phyloP scores from a whole-genome alignment of 2,329 filamentous ascomycete genomes.

The Diaporthe caulivora region DNA sequence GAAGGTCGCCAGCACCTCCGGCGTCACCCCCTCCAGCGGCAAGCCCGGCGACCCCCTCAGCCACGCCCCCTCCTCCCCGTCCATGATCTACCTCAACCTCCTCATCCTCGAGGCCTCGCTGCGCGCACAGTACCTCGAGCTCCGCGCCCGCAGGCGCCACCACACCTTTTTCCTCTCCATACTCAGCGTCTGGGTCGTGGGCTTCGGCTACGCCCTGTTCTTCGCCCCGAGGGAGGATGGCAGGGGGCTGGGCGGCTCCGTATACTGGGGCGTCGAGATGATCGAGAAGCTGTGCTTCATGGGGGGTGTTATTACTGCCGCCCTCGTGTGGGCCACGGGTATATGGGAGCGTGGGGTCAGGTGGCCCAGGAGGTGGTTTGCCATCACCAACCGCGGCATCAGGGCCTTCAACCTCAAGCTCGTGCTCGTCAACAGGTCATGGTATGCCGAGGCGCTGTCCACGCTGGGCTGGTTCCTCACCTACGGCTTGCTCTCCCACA shows the following conservation, averaged over 20 bases:
- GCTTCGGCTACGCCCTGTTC: slow-evolving; percentile 92
- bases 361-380: slow-evolving; percentile 94
- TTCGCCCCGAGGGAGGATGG: slow-evolving; percentile 97
- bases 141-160: slow-evolving; percentile 88
- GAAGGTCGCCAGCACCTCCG: slow-evolving; percentile 56
- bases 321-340: slow-evolving; percentile 92
- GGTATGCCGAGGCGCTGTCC: slow-evolving; percentile 82
- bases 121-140: slow-evolving; percentile 90
- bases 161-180: slow-evolving; percentile 93
- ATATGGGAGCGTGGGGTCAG: slow-evolving; percentile 96
- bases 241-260: slow-evolving; percentile 87
- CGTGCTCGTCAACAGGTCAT: slow-evolving; percentile 85
- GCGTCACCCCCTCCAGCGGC: slow-evolving; percentile 57
- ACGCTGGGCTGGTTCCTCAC: slow-evolving; percentile 83
- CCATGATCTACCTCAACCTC: slow-evolving; percentile 98
- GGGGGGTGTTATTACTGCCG: slow-evolving; percentile 86
- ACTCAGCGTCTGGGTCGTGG: slow-evolving; percentile 82
- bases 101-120: slow-evolving; percentile 96
- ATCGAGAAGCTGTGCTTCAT: slow-evolving; percentile 92
- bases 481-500: slow-evolving; percentile 78
- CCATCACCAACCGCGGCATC: slow-evolving; percentile 88
- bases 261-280: slow-evolving; percentile 96
- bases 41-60: slow-evolving; percentile 78
- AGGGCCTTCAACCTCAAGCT: slow-evolving; percentile 96
- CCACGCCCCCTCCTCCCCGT: slow-evolving; percentile 87